phyloP scores from a whole-genome alignment of 176 grass and related monocot genomes.

The Aegilops bicornis region DNA sequence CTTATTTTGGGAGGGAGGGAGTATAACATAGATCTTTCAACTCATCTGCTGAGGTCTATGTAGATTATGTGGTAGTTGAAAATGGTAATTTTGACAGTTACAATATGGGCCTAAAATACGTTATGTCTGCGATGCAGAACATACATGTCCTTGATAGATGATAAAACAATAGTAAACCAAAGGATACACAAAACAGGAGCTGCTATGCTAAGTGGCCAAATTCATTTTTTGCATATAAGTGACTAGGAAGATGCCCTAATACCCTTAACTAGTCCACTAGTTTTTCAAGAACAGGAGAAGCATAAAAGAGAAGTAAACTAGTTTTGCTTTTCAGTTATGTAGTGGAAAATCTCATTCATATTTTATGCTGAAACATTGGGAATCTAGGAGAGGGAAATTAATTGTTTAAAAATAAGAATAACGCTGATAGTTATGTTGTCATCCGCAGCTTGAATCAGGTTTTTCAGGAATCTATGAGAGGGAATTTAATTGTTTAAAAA shows the following conservation, averaged over 20 bases:
- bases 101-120: not conserved
- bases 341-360: not conserved
- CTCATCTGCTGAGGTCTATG: not conserved
- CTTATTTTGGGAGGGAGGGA: too few relatives aligned
- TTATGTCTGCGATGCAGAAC: conserved; percentile 18
- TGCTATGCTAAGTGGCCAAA: not conserved
- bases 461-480: not conserved
- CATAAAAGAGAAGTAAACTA: conserved; percentile 13
- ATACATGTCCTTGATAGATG: not conserved
- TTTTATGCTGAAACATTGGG: conserved; percentile 3
- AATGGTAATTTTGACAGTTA: not conserved
- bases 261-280: not conserved
- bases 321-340: not conserved
- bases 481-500: not conserved
- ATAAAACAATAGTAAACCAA: not conserved
- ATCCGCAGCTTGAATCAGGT: conserved; percentile 39
- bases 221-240: not conserved
- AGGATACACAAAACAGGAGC: too few relatives aligned
- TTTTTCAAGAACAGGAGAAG: not conserved
- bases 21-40: not conserved
- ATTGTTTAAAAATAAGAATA: conserved; percentile 15
- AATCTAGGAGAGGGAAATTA: conserved; percentile 1
- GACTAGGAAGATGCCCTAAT: not conserved
- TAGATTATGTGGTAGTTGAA: conserved; percentile 16
- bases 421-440: conserved; percentile 35